Base-by-base conservation (phyloP, 2,329 filamentous ascomycete genomes). In the Domatiomyces globalis region DNA sequence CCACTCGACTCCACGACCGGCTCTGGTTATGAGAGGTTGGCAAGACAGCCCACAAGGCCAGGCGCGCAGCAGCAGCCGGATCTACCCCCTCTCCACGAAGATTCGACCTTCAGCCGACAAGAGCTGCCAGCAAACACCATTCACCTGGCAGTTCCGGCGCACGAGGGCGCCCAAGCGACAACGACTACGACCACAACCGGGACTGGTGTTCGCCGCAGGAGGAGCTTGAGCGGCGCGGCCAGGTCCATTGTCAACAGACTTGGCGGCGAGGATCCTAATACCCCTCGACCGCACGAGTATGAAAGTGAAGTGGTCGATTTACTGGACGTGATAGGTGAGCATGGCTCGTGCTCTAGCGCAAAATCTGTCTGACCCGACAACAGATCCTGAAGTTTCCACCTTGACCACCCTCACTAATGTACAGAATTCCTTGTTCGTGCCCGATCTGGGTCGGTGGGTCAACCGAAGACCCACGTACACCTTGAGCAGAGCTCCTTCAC, bases 341-440 rank as follows among this genome's bases (percentile, higher is more conserved):
- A 49, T 22, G 33, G 45, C 15, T 15, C 44, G 18, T 9, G 12
- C 10, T 51, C 10, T 36, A 44, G 7, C 45, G 7, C 45, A 19
- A 58, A 54, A 36, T 60, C 49, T 19, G 27, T 53, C 57, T 66
- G 51, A 71, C 56, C 15, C 42, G 22, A 6, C 52, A 25, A 5
- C 57, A 88, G 87, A 94, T 61, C 86, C 87, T 43, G 85, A 94
- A 68, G 81, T 94, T 2, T 80, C 85, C 36, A 87, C 87, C 0
- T 71, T 94, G 2, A 87, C 85, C 0, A 90, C 86, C 12, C 76
- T 94, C 8, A 94, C 85, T 44, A 94, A 94, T 61, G 82, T 94
- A 18, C 87, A 94, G 62, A 94, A 94, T 64, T 92, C 87, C 0
- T 78, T 94, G 8, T 94, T 94, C 66, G 72, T 94, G 1, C 87